phyloP scores from a whole-genome alignment of 768 basidiomycete genomes.

The Tricholoma saponaceum region DNA sequence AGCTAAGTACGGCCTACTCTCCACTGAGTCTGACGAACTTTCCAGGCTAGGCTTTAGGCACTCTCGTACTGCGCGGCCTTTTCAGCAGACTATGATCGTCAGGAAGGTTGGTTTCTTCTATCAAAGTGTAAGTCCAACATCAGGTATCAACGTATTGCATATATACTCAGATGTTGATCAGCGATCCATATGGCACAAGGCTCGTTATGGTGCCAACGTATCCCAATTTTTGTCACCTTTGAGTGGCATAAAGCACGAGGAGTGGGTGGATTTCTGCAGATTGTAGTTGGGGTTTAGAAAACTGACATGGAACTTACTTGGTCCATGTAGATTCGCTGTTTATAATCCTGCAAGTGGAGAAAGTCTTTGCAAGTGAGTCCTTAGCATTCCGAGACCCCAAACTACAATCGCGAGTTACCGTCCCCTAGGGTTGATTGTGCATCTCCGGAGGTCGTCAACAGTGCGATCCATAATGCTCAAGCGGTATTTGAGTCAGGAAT shows the following conservation, averaged over 20 bases:
- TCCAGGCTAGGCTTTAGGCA: no score
- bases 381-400: not conserved
- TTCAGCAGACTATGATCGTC: no score
- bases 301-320: not conserved
- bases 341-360: conserved; percentile 69
- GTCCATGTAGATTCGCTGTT: conserved; percentile 42
- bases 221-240: not conserved
- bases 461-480: conserved; percentile 53
- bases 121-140: no score
- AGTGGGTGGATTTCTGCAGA: conserved; percentile 13
- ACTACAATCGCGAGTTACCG: not conserved
- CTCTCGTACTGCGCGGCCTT: no score
- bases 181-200: conserved; percentile 7
- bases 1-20: no score
- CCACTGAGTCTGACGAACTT: no score
- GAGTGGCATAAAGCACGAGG: conserved; percentile 5
- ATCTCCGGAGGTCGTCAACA: conserved; percentile 45
- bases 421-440: conserved; percentile 49
- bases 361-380: conserved; percentile 49
- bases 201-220: conserved; percentile 7
- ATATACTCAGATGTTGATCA: not conserved
- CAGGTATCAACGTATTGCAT: no score
- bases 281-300: not conserved
- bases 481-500: conserved; percentile 57
- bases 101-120: no score